Evolutionary conservation across 805 yeast genomes (phyloP).

Genomic region (Spathaspora sp.): DNA sequence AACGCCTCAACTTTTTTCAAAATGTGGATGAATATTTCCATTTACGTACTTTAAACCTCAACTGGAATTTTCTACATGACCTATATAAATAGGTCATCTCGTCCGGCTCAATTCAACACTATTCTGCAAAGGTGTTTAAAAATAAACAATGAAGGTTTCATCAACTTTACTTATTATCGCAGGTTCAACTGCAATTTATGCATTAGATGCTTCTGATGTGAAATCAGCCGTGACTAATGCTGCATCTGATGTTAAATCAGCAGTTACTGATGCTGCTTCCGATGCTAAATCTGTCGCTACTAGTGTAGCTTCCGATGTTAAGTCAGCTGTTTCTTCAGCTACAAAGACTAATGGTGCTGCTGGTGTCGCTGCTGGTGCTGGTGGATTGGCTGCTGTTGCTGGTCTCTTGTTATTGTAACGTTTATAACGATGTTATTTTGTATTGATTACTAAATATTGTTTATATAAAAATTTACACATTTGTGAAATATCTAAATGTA

Average conservation of each 20-base stretch:
- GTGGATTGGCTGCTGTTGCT: slow-evolving; percentile 22
- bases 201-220: background rate
- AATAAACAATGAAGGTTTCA: slow-evolving; percentile 7
- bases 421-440: no score
- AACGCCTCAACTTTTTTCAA: background rate
- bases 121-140: background rate
- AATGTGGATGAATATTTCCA: background rate
- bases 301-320: background rate
- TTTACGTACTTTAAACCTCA: no score
- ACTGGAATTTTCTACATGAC: background rate
- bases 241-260: slow-evolving; percentile 8
- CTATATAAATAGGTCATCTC: no score
- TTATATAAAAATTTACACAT: background rate
- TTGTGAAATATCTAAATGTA: background rate
- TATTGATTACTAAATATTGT: no score
- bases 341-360: slow-evolving; percentile 4
- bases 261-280: background rate
- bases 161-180: slow-evolving; percentile 2
- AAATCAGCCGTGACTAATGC: slow-evolving; percentile 1
- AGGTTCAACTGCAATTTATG: slow-evolving; percentile 6
- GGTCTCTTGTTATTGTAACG: slow-evolving; percentile 22
- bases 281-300: background rate
- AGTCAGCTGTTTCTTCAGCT: background rate
- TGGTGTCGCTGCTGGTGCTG: slow-evolving; percentile 13
- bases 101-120: background rate